Base-by-base conservation (phyloP, 306 rosid genomes). In the Vigna nakashimae region DNA sequence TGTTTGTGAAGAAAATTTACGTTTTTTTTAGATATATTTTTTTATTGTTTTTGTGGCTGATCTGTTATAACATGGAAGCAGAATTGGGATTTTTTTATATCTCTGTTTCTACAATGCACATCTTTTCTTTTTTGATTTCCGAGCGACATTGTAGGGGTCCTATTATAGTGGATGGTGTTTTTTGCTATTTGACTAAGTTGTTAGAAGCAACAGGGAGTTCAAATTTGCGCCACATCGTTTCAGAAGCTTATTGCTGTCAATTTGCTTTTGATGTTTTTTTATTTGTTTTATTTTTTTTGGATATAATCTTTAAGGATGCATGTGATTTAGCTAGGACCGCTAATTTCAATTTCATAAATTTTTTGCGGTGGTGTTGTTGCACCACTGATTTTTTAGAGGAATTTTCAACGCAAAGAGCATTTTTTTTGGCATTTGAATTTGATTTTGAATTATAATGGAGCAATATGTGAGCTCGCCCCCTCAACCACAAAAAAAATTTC, bases 21-120 rank as follows among this genome's bases (percentile, higher is more conserved):
- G 16, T 30, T 69, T 24, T 72, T 17, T 17, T 43, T 11, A 53
- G 78, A 55, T 71, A 30, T 42, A 5, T 60, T 30, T 12, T 58
- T 59, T 63, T 42, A 5, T 69, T 50, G 12, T 45, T 26, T 26
- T 63, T 66, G 4, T 77, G 69, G 73, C 82, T 88, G 88, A 85
- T 86, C 91, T 86, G 80, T 67, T 83, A 68, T 85, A 43, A 55
- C 82, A 80, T 56, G 26, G 89, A 76, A 64, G 74, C 49, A 36
- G 73, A 55, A 65, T 50, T 82, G 32, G 52, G 80, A 66, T 79
- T 52, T 82, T 46, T 70, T 64, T 45, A 69, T 87, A 8, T 46
- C 28, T n/a, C 13, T 65, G 42, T 77, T 84, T 57, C 34, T 81
- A 76, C 81, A 64, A 80, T 76, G 75, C 71, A 69, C 34, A 34